Evolutionary conservation across 1,139 yeast species (phyloP).

Genomic region (Magnusiomyces magnusii): DNA sequence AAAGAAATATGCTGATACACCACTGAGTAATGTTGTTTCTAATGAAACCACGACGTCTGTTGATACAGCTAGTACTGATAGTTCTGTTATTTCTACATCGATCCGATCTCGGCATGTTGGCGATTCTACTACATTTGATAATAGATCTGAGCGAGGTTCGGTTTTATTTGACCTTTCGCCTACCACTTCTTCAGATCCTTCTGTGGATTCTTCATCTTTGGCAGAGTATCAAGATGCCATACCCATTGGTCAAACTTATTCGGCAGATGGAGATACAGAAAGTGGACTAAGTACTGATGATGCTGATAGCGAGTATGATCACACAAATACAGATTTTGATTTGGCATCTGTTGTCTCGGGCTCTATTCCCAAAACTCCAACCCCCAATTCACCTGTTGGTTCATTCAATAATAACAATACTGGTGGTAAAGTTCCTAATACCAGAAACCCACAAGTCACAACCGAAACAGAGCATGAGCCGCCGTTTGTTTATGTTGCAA

Average conservation of each 20-base stretch:
- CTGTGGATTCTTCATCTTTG: neutral
- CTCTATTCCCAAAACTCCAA: neutral
- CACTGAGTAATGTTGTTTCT: neutral
- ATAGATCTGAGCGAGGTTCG: neutral
- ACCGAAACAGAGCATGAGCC: slow-evolving; percentile 35
- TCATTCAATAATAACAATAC: too few species aligned
- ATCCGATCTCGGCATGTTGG: neutral
- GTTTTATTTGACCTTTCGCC: neutral
- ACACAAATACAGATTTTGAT: neutral
- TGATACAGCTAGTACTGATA: neutral
- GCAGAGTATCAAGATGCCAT: neutral
- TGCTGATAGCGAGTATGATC: neutral
- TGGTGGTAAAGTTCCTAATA: too few species aligned
- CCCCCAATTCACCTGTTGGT: neutral
- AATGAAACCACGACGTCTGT: neutral
- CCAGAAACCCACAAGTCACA: too few species aligned
- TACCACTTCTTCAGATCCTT: neutral
- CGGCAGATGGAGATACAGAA: neutral
- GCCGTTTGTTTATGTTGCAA: slow-evolving; percentile 51
- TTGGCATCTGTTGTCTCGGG: neutral
- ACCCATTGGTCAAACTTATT: too few species aligned
- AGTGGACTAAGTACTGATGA: neutral
- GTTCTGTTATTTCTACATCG: neutral
- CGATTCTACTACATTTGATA: neutral
- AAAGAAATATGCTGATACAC: neutral